These are phyloP conservation scores for Didymellaceae sp. DNA, from an alignment of 2,329 filamentous ascomycete genomes.

Conservation along the genomic window DNA sequence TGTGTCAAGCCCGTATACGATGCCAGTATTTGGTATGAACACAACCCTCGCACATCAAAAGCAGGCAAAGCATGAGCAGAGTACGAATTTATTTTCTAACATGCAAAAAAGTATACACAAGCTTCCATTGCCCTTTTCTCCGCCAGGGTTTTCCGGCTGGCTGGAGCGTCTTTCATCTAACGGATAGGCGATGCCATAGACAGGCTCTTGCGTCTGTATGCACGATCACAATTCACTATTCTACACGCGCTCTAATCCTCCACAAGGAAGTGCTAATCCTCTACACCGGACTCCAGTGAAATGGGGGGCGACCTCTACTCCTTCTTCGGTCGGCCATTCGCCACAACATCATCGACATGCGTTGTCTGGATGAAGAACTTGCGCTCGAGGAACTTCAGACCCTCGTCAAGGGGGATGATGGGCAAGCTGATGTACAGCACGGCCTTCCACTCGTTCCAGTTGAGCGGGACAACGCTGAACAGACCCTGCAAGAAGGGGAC, in stretches of 20 bases:
- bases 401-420: slow-evolving; percentile 87
- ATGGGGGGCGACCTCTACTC: slow-evolving; percentile 21
- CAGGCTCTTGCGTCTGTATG: neutral
- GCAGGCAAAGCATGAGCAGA: too few relatives aligned
- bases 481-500: slow-evolving; percentile 84
- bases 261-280: neutral
- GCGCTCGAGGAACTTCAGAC: slow-evolving; percentile 77
- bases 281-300: neutral
- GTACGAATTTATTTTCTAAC: slow-evolving; percentile 10
- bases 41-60: too few relatives aligned
- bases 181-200: slow-evolving; percentile 4
- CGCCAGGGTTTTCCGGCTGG: neutral
- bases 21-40: too few relatives aligned
- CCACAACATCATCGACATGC: slow-evolving; percentile 22
- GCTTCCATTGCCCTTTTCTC: neutral
- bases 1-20: too few relatives aligned
- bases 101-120: slow-evolving; percentile 16
- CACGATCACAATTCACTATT: too few relatives aligned
- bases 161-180: slow-evolving; percentile 7
- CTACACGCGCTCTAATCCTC: neutral
- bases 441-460: slow-evolving; percentile 88
- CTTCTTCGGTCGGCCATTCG: slow-evolving; percentile 35
- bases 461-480: slow-evolving; percentile 89
- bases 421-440: slow-evolving; percentile 87
- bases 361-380: slow-evolving; percentile 42